phyloP scores from a whole-genome alignment of 805 yeast species.

The Yamadazyma paraphyllophila region DNA sequence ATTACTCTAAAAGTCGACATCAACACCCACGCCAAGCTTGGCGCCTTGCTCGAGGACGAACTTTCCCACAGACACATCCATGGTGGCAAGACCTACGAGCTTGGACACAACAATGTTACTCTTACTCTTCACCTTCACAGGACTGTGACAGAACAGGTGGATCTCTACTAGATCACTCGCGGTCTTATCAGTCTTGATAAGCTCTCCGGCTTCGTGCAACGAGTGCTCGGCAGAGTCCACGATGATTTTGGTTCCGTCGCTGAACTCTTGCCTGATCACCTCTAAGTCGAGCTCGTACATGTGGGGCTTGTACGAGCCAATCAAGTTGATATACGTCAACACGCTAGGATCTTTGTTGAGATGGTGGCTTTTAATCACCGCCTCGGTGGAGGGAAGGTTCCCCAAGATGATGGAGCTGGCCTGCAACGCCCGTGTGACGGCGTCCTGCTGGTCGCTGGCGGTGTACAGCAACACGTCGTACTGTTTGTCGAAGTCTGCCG shows the following conservation, averaged over 20 bases:
- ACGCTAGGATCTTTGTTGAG: constrained; percentile 25
- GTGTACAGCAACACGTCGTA: constrained; percentile 12
- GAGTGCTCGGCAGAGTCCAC: constrained; percentile 62
- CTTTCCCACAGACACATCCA: constrained; percentile 59
- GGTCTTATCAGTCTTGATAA: constrained; percentile 42
- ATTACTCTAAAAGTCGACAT: constrained; percentile 1
- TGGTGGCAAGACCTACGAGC: constrained; percentile 61
- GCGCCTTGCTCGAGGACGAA: constrained; percentile 24
- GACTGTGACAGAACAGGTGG: constrained; percentile 33
- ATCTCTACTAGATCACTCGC: constrained; percentile 46
- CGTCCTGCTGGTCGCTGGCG: neutral
- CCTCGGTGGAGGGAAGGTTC: constrained; percentile 56
- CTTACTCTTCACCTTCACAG: neutral
- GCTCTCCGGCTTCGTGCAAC: constrained; percentile 62
- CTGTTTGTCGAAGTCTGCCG: constrained; percentile 25
- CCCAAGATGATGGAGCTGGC: constrained; percentile 52
- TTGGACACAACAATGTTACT: constrained; percentile 46
- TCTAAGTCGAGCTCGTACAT: constrained; percentile 60
- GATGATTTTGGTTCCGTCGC: constrained; percentile 41
- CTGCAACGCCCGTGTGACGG: constrained; percentile 16
- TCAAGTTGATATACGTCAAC: constrained; percentile 49
- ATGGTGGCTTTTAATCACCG: constrained; percentile 38
- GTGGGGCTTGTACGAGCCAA: constrained; percentile 67
- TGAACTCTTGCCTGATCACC: constrained; percentile 33
- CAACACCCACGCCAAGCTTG: neutral